Percentiles rank a stretch among this genome's conserved stretches.
phyloP scores from a whole-genome alignment of 2,329 filamentous ascomycete species.

The Parascedosporium putredinis region DNA sequence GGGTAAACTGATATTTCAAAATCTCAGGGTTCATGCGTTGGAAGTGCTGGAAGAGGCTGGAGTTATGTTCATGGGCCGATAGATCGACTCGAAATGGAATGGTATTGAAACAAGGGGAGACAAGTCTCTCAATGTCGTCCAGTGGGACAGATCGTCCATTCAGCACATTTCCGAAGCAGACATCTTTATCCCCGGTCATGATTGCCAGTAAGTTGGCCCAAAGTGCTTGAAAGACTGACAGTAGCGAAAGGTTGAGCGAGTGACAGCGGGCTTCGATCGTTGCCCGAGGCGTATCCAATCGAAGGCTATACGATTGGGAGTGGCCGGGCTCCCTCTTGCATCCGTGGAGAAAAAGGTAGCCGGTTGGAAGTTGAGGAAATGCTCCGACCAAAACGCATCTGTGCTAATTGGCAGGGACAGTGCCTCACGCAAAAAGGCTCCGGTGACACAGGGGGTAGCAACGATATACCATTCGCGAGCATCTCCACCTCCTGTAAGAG shows the following conservation, averaged over 20 bases:
- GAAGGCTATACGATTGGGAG: constrained; percentile 13
- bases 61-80: constrained; percentile 32
- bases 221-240: constrained; percentile 59
- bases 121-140: constrained; percentile 56
- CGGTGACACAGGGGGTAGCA: constrained; percentile 46
- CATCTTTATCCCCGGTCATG: constrained; percentile 45
- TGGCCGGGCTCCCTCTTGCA: constrained; percentile 18
- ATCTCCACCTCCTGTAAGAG: constrained; percentile 62
- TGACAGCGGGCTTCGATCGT: constrained; percentile 39
- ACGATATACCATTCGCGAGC: constrained; percentile 32
- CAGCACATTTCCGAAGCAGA: constrained; percentile 83
- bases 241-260: constrained; percentile 46
- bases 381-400: constrained; percentile 55
- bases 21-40: constrained; percentile 52
- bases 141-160: constrained; percentile 63
- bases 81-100: constrained; percentile 58
- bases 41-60: constrained; percentile 47
- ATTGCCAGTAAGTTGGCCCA: constrained; percentile 59
- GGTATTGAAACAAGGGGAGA: constrained; percentile 92
- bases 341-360: constrained; percentile 12
- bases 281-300: constrained; percentile 26
- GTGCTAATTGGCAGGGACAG: constrained; percentile 34
- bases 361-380: constrained; percentile 40
- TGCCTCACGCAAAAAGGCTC: constrained; percentile 54
- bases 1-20: constrained; percentile 62